phyloP scores from a whole-genome alignment of 805 yeast species.

The Schizosaccharomyces cryophilus region DNA sequence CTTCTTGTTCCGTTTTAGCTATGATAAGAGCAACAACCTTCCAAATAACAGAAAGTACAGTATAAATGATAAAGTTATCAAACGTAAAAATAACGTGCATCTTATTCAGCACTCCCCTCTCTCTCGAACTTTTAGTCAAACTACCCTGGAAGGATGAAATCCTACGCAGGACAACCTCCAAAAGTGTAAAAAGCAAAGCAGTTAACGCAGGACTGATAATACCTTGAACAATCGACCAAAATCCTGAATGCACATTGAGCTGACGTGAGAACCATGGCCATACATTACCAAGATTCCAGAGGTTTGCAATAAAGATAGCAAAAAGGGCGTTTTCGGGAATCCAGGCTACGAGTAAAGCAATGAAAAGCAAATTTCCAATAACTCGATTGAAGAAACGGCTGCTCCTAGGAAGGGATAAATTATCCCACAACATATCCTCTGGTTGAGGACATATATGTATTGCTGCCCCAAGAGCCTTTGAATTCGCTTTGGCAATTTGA shows the following conservation, averaged over 20 bases:
- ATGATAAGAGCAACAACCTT: neutral
- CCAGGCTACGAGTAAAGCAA: slow-evolving; percentile 14
- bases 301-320: slow-evolving; percentile 17
- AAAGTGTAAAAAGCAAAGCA: slow-evolving; percentile 13
- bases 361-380: slow-evolving; percentile 14
- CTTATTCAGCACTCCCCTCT: slow-evolving; percentile 16
- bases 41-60: slow-evolving; percentile 15
- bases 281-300: slow-evolving; percentile 14
- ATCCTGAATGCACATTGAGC: slow-evolving; percentile 10
- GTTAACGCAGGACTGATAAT: slow-evolving; percentile 16
- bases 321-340: slow-evolving; percentile 19
- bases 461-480: slow-evolving; percentile 6
- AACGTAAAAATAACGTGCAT: slow-evolving; percentile 17
- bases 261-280: slow-evolving; percentile 15
- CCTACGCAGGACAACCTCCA: slow-evolving; percentile 16
- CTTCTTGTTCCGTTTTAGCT: neutral
- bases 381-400: slow-evolving; percentile 14
- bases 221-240: slow-evolving; percentile 18
- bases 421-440: slow-evolving; percentile 17
- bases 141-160: slow-evolving; percentile 18
- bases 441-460: slow-evolving; percentile 15
- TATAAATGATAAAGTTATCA: slow-evolving; percentile 17
- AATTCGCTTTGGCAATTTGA: slow-evolving; percentile 7
- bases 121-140: slow-evolving; percentile 16
- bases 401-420: slow-evolving; percentile 11